Base-by-base conservation (phyloP, 495 filamentous ascomycete species). In the Hyphodiscus hymeniophilus region DNA sequence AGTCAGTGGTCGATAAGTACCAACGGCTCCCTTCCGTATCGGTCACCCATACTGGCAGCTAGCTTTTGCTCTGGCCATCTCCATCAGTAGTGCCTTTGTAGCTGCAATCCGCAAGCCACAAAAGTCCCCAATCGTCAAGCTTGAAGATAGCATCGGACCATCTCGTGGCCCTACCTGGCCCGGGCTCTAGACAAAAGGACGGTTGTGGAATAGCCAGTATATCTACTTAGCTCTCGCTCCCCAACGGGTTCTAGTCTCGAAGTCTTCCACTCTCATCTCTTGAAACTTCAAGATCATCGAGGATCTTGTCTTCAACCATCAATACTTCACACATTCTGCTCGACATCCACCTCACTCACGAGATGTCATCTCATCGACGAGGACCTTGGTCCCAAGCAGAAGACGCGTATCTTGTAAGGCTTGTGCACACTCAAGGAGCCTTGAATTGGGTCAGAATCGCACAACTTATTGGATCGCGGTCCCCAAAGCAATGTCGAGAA, bases 401-500 rank as follows among this genome's bases (percentile, higher is more conserved):
- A 65, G 91, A 96, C 59, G 64, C 72, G 28, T 66, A 75, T 44
- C 77, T 97, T 7, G 66, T 87, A 32, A 68, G 75, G 43, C 74
- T 95, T 21, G 88, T 95, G 40, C 73, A 81, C 22, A 71, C 72
- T 48, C 81, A 87, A 64, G 89, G 89, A 38, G 77, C 87, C 16
- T 74, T 85, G 60, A 94, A 95, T 74, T 98, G 92, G 92, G 89
- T 95, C 8, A 75, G 82, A 54, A 94, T 98, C 60, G 81, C 89
- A 12, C 71, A 81, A 32, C 71, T 79, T 40, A 82, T 96, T 61
- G 72, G 76, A 49, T 79, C 84, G 22, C 80, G 92, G 45, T 86
- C 87, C 21, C 83, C 92, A 36, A 98, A 98, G 69, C 92, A 98
- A 70, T 98, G 92, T 60, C 80, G 92, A 24, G 92, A 98, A 66